Evolutionary conservation across 176 grass and related monocot species (phyloP), one percentile per base, ranked within the genome.

Genomic region (Paspalum vaginatum): DNA sequence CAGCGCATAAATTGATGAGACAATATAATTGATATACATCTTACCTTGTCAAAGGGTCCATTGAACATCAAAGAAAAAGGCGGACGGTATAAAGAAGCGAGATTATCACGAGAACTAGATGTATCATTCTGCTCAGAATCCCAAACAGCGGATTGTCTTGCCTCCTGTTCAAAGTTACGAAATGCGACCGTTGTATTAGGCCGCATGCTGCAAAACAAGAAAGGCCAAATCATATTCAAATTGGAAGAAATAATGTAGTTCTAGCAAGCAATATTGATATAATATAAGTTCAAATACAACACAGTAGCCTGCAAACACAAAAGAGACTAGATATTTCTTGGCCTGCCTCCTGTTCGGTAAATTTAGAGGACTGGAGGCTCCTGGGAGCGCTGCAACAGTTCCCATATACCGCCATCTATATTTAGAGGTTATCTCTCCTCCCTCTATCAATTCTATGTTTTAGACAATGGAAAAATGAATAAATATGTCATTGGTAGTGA

Each of bases 31-130:
- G 43, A 26, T 68, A 61, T 67, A 73, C 12, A 61, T 40, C 69
- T 46, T 67, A 95, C 96, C 96, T 95, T 95, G 21, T 99, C 93
- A 71, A 99, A 99, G 20, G 90, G 85, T 3, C 96, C 96, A 72
- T 95, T 93, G 89, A 87, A 99, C 90, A 99, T 95, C 82, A 99
- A 85, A 48, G 76, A 51, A 86, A 91, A 95, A 78, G 96, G 96
- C 1, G 92, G 96, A 47, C 92, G 93, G 71, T 99, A 99, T 71
- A 99, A 86, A 47, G 96, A 89, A 59, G 96, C 96, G 58, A 99
- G 88, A 43, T 93, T 99, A 62, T 89, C 78, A 55, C 47, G 88
- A 49, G 90, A 87, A 49, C 84, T 83, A 62, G 90, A 87, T 8
- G 84, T 71, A 67, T 84, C 79, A 83, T 80, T 91, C 67, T 83